A percentile compares a stretch with the other conserved stretches of the same genome.
phyloP scores from a whole-genome alignment of 768 basidiomycete species.

The Pulveroboletus sp. region DNA sequence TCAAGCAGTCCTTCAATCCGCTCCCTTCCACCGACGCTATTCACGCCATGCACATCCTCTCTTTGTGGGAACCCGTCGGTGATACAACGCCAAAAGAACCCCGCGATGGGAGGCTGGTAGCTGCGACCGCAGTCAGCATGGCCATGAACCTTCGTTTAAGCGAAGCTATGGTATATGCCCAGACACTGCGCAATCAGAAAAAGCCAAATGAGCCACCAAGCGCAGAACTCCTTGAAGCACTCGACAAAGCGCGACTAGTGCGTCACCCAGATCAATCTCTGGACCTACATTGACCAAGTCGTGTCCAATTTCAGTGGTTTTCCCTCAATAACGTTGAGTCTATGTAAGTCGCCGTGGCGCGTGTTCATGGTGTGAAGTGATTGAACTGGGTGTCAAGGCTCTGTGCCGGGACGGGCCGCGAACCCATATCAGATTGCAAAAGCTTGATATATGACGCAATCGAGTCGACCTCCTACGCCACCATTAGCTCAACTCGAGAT shows the following conservation, averaged over 20 bases:
- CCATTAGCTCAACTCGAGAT: slow-evolving; percentile 27
- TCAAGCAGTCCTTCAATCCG: slow-evolving; percentile 40
- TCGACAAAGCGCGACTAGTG: slow-evolving; percentile 38
- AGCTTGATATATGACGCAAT: slow-evolving; percentile 30
- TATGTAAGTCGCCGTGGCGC: slow-evolving; percentile 27
- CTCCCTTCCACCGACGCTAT: slow-evolving; percentile 41
- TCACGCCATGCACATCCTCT: slow-evolving; percentile 39
- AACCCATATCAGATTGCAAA: slow-evolving; percentile 35
- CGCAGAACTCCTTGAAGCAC: slow-evolving; percentile 33
- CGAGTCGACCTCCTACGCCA: slow-evolving; percentile 23
- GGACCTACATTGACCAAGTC: slow-evolving; percentile 15
- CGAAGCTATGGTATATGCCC: slow-evolving; percentile 33
- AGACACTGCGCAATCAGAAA: slow-evolving; percentile 28
- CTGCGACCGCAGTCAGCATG: slow-evolving; percentile 43
- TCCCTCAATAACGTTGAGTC: slow-evolving; percentile 37
- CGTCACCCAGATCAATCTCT: slow-evolving; percentile 10
- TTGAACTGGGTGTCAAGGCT: slow-evolving; percentile 29
- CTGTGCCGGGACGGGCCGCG: slow-evolving; percentile 41
- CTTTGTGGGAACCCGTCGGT: slow-evolving; percentile 43
- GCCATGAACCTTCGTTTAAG: slow-evolving; percentile 42
- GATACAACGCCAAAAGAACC: slow-evolving; percentile 28
- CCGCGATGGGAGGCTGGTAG: slow-evolving; percentile 39
- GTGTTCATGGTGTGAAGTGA: not conserved
- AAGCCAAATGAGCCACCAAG: slow-evolving; percentile 24
- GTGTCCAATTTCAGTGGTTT: slow-evolving; percentile 35